Conservation (phyloP, 306 rosid species). For the Alnus glutinosa region DNA sequence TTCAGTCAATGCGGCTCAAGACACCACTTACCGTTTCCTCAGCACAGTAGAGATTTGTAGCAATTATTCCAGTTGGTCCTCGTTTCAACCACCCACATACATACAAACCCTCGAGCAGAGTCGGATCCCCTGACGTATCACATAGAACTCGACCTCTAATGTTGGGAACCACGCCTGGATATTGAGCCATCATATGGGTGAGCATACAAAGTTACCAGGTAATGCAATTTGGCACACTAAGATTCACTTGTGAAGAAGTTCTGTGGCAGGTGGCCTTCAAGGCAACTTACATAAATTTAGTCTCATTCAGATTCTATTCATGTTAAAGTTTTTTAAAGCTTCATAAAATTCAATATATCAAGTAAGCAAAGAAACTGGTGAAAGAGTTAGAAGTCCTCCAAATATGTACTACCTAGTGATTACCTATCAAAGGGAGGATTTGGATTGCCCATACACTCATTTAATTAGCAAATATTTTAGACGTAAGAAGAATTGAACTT, state of each 20-base stretch:
- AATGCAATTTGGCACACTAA: neutral
- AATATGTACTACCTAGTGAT: neutral
- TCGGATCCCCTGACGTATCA: constrained; percentile 42
- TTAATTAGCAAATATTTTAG: neutral
- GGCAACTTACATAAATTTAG: neutral
- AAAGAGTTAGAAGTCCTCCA: neutral
- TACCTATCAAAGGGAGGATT: neutral
- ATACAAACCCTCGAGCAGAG: constrained; percentile 67
- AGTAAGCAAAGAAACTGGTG: neutral
- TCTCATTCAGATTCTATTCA: neutral
- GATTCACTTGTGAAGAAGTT: neutral
- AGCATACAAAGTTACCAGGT: neutral
- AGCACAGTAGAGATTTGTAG: constrained; percentile 82
- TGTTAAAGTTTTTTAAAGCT: neutral
- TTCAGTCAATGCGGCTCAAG: neutral
- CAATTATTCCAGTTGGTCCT: constrained; percentile 98
- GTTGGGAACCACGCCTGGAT: constrained; percentile 86
- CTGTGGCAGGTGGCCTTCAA: neutral
- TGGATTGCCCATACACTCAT: neutral
- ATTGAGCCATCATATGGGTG: constrained; percentile 21
- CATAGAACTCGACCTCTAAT: constrained; percentile 68
- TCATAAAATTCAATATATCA: neutral
- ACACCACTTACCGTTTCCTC: constrained; percentile 77
- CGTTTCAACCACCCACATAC: constrained; percentile 97
- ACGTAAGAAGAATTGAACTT: neutral